Percentiles rank a stretch among this genome's conserved stretches.
phyloP scores from a whole-genome alignment of 495 filamentous ascomycete species.

The Podospora bellae-mahoneyi region DNA sequence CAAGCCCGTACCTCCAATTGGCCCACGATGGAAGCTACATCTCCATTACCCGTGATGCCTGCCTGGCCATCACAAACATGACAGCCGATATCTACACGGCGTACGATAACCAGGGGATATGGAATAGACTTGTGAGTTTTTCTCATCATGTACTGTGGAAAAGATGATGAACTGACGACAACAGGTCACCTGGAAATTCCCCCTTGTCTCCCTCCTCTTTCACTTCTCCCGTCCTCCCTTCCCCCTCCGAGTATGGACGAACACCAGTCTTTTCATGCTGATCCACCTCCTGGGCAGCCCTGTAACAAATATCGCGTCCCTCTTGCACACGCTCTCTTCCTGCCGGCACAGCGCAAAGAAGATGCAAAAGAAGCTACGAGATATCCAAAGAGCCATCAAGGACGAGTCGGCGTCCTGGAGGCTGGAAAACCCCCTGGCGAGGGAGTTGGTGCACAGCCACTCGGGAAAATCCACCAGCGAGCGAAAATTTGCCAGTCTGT shows the following conservation, averaged over 20 bases:
- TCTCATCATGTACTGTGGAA: not conserved
- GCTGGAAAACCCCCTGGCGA: not conserved
- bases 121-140: slow-evolving; percentile 17
- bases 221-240: slow-evolving; percentile 19
- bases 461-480: not conserved
- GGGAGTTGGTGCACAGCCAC: not conserved
- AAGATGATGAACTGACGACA: not conserved
- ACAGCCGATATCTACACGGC: not conserved
- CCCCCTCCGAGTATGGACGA: slow-evolving; percentile 4
- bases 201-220: slow-evolving; percentile 16
- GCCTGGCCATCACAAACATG: slow-evolving; percentile 7
- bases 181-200: slow-evolving; percentile 19
- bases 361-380: not conserved
- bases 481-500: slow-evolving; percentile 3
- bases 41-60: slow-evolving; percentile 15
- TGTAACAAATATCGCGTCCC: slow-evolving; percentile 13
- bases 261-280: slow-evolving; percentile 17
- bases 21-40: not conserved
- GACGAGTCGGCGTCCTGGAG: not conserved
- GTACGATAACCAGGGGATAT: slow-evolving; percentile 11
- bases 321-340: slow-evolving; percentile 6
- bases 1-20: slow-evolving; percentile 4
- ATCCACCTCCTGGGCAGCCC: slow-evolving; percentile 15
- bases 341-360: not conserved
- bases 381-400: not conserved